Conservation (phyloP, 148 eudicot species). For the Camellia japonica region DNA sequence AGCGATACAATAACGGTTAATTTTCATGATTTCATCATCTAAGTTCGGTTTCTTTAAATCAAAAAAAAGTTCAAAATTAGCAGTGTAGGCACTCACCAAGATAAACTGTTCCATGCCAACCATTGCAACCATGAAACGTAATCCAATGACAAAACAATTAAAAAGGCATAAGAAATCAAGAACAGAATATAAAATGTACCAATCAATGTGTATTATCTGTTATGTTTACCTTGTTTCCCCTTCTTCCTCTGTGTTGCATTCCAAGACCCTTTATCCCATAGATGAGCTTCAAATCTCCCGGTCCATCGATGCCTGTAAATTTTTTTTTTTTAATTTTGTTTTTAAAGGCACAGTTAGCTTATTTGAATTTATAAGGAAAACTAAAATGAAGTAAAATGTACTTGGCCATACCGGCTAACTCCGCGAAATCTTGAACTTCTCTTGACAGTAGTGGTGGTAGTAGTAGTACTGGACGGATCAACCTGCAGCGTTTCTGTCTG, state of each 20-base stretch:
- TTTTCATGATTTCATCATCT: not conserved
- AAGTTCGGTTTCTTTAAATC: not conserved
- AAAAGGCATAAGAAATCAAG: not conserved
- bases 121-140: slow-evolving; percentile 8
- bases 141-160: slow-evolving; percentile 9
- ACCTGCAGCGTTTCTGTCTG: slow-evolving; percentile 6
- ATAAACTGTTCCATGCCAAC: slow-evolving; percentile 38
- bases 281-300: slow-evolving; percentile 42
- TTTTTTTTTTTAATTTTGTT: too few relatives aligned
- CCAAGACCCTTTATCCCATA: slow-evolving; percentile 53
- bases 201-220: not conserved
- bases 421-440: slow-evolving; percentile 43
- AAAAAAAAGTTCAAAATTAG: not conserved
- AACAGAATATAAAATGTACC: too few relatives aligned
- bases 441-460: slow-evolving; percentile 28
- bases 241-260: slow-evolving; percentile 46
- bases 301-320: slow-evolving; percentile 44
- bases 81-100: slow-evolving; percentile 26
- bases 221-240: slow-evolving; percentile 42
- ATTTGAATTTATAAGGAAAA: not conserved
- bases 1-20: not conserved
- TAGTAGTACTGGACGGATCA: slow-evolving; percentile 19
- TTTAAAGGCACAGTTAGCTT: not conserved
- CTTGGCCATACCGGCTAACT: slow-evolving; percentile 30
- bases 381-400: not conserved